Base-by-base conservation (phyloP, 257 asterid species). In the Solanum rostratum region DNA sequence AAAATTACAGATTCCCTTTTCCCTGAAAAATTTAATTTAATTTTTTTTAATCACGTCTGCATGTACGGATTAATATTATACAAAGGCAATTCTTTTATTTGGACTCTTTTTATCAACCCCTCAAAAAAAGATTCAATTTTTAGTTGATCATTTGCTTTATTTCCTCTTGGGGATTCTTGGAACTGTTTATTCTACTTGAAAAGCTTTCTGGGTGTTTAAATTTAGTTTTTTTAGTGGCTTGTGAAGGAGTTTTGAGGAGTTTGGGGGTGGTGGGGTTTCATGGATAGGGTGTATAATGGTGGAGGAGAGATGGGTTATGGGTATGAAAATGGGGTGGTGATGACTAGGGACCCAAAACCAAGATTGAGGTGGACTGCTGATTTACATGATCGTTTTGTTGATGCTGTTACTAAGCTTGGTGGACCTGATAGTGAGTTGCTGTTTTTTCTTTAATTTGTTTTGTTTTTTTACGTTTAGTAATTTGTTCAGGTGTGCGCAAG, bases 331-430 rank as follows among this genome's bases (percentile, higher is more conserved):
- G 92, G 92, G 30, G 88, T 90, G 85, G 84, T 88, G 87, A 88
- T 92, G 95, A 88, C 92, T 2, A 91, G 96, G 89, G 95, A 93
- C 86, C 91, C 91, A 39, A 93, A 88, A 88, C 95, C 95, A 43
- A 89, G 97, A 80, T 88, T 93, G 89, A 90, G 95, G 59, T 93
- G 95, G 95, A 93, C 95, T 10, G 87, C 92, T 39, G 97, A 93
- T 89, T 84, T 93, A 85, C 95, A 92, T 86, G 93, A 91, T 85
- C 94, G 94, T 30, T 93, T 93, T 81, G 95, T 93, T 10, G 94
- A 90, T 84, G 97, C 97, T 60, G 97, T 93, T 79, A 86, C 97
- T 22, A 91, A 90, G 88, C 97, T 93, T 84, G 97, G 97, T 84
- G 95, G 97, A 83, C 95, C 94, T 68, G 91, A 91, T 11, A 92